Base-by-base conservation (phyloP, 305 asterid genomes). In the Nicotiana rustica region DNA sequence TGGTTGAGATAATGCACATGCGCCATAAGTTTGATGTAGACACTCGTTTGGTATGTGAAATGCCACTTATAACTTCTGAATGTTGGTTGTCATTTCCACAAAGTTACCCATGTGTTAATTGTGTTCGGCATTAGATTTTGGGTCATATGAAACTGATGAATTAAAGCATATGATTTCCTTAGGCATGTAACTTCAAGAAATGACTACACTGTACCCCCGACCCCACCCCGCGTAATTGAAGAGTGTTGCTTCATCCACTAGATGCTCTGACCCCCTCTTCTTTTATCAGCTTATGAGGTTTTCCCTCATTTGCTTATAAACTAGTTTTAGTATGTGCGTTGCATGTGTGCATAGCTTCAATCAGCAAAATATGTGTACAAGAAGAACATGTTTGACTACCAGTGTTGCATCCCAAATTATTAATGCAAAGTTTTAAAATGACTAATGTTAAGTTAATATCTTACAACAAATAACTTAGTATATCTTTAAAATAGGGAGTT, bases 1-100 rank as follows among this genome's bases (percentile, higher is more conserved):
- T 97, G 99, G 99, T 97, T 25, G 99, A 97, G 90, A 91, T 93
- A 85, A 97, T 97, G 99, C 99, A 97, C 91, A 97, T 97, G 99
- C 97, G 99, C 81, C 99, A 97, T 92, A 97, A 97, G 93, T 97
- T 97, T 86, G 99, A 97, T 84, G 97, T 93, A 7, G 99, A 97
- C 91, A 97, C 99, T 85, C 96, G 92, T 56, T 88, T 97, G 99
- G 99, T 97, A 92, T 62, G 94, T 83, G 12, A 77, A 35, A 29
- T 79, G 62, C 82, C 25, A 36, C 55, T 18, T 36, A 67, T 80
- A n/a, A 49, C 17, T 55, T 76, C 80, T 76, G 64, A 17, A 76
- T 31, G 17, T 31, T 55, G 60, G 49, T 55, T 55, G 31, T n/a
- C 66, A 55, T 52, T 29, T 75, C 47, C 15, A 29, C 65, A 14